Conservation (phyloP, 2,329 filamentous ascomycete species). For the Bipolaris victoriae region DNA sequence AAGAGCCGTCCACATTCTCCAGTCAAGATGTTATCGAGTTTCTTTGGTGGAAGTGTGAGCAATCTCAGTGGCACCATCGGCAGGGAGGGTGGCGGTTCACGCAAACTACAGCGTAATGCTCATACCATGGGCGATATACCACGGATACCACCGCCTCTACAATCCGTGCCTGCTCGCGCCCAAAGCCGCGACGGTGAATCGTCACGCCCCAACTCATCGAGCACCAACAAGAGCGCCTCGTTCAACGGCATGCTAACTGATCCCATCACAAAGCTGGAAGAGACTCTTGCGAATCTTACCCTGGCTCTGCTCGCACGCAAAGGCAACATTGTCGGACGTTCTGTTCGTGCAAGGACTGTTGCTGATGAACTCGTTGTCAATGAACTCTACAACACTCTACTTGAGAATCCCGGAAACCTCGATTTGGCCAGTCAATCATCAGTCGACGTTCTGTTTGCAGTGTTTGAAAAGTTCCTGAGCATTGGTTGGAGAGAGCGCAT, state of each 20-base stretch:
- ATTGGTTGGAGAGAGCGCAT: constrained; percentile 89
- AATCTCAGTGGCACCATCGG: constrained; percentile 32
- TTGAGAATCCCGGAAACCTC: constrained; percentile 81
- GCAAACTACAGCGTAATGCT: constrained; percentile 44
- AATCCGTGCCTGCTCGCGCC: constrained; percentile 46
- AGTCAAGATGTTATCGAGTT: constrained; percentile 85
- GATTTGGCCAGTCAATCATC: constrained; percentile 76
- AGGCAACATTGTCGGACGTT: constrained; percentile 82
- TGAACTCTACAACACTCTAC: constrained; percentile 85
- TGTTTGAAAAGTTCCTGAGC: constrained; percentile 90
- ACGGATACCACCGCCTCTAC: constrained; percentile 42
- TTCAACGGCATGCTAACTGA: constrained; percentile 40
- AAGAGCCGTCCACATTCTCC: constrained; percentile 82
- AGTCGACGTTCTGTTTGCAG: constrained; percentile 84
- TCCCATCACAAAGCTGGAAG: constrained; percentile 72
- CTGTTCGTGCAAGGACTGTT: constrained; percentile 70
- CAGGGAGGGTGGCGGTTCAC: constrained; percentile 26
- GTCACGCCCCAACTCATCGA: constrained; percentile 43
- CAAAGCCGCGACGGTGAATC: constrained; percentile 44
- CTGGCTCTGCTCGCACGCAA: constrained; percentile 83
- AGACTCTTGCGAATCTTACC: constrained; percentile 83
- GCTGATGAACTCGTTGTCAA: constrained; percentile 84
- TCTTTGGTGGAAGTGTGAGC: constrained; percentile 68
- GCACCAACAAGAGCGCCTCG: constrained; percentile 40
- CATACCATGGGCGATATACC: constrained; percentile 46